Percentiles rank a stretch among this genome's conserved stretches.
phyloP scores from a whole-genome alignment of 2,329 filamentous ascomycete genomes.

The Tolypocladium nubicola region DNA sequence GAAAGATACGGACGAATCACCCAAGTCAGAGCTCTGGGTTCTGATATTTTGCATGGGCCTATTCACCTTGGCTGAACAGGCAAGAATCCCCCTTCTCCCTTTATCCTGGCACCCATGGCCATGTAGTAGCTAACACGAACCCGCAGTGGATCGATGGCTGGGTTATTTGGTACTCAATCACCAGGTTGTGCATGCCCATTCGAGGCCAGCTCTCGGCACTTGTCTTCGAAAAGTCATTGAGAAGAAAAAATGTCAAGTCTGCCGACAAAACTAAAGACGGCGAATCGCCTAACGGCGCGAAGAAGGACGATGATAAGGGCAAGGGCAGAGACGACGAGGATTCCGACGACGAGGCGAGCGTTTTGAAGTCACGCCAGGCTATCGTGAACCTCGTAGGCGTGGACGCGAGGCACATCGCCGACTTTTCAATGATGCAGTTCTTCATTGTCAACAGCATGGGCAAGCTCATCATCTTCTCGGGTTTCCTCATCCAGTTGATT shows the following conservation, averaged over 20 bases:
- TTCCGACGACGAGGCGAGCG: slow-evolving; percentile 42
- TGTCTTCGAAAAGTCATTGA: slow-evolving; percentile 68
- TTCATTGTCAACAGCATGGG: slow-evolving; percentile 51
- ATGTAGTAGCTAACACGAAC: not conserved
- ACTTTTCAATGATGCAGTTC: slow-evolving; percentile 58
- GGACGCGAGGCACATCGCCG: slow-evolving; percentile 57
- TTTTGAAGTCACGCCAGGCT: slow-evolving; percentile 46
- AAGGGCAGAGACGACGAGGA: slow-evolving; percentile 30
- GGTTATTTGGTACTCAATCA: slow-evolving; percentile 56
- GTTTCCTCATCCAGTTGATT: slow-evolving; percentile 57
- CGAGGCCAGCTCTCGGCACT: slow-evolving; percentile 60
- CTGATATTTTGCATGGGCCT: slow-evolving; percentile 57
- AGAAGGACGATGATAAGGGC: slow-evolving; percentile 11
- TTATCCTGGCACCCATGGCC: not conserved
- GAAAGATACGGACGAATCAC: slow-evolving; percentile 30
- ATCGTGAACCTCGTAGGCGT: slow-evolving; percentile 74
- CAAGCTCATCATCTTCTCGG: slow-evolving; percentile 54
- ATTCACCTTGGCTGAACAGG: slow-evolving; percentile 43
- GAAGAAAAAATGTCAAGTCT: slow-evolving; percentile 66
- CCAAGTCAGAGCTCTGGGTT: slow-evolving; percentile 49
- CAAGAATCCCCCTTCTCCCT: slow-evolving; percentile 9
- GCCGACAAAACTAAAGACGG: slow-evolving; percentile 33
- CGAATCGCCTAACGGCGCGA: slow-evolving; percentile 13
- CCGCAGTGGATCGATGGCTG: slow-evolving; percentile 49
- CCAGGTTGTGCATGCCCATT: slow-evolving; percentile 53